Base-by-base conservation (phyloP, 164 flowering plant species). In the Vitis riparia region DNA sequence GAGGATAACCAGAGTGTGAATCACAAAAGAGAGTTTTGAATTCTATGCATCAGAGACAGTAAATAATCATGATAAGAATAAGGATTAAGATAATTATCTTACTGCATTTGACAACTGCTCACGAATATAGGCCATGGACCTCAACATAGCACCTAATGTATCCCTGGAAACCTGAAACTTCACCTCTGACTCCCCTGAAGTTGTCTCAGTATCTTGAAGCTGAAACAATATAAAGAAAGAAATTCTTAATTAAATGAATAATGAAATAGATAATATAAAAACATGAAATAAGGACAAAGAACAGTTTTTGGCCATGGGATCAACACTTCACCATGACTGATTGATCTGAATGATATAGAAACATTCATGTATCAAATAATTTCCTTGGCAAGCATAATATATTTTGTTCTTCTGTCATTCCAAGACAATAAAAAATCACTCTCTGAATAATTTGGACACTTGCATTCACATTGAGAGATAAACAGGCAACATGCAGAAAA, bases 51-150 rank as follows among this genome's bases (percentile, higher is more conserved):
- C 44, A 37, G 5, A 37, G 27, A 8, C 23, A 53, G 3, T 9
- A 17, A 27, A n/a, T 56, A 57, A 30, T 13, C 1, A 6, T 5
- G 37, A 52, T 47, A 30, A 50, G 55, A 62, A 56, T 12, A 52
- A 11, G 15, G 53, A 19, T 16, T 9, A 10, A 68, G 44, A 47
- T 30, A 72, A 50, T 67, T 37, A 37, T 50, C 87, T 82, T 86
- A 87, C 91, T 51, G 71, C 57, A 73, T 51, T 79, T 49, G 87
- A 91, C 44, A 91, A 88, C 84, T 91, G 97, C 81, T 91, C 93
- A 8, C 92, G 91, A 44, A 91, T 91, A 73, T 91, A 91, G 23
- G 93, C 97, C 97, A 91, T 89, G 61, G 97, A 91, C 78, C 97
- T 84, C 82, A 91, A 71, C 93, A 91, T 88, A 71, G 97, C 91